Evolutionary conservation across 441 rosid species (phyloP).

Genomic region (Viola pubescens): DNA sequence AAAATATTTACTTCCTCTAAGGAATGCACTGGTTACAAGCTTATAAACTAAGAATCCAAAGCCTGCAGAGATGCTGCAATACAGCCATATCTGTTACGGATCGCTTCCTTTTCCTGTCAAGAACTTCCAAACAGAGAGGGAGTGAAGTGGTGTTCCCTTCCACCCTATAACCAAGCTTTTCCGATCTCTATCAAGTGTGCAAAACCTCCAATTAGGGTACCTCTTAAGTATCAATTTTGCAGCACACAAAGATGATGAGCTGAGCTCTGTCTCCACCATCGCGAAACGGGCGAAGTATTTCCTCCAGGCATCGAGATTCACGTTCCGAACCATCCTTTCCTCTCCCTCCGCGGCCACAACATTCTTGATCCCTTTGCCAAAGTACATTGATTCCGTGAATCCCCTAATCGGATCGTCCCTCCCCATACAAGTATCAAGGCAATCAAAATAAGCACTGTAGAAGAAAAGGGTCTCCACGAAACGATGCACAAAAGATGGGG

Average conservation of each 20-base stretch:
- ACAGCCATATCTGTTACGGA: too few species aligned
- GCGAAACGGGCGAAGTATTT: conserved; percentile 5
- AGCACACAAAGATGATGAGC: conserved; percentile 9
- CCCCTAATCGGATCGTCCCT: neutral
- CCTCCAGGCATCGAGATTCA: conserved; percentile 16
- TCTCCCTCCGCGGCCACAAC: conserved; percentile 8
- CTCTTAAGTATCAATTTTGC: neutral
- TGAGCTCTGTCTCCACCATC: conserved; percentile 12
- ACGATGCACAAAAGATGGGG: conserved; percentile 9
- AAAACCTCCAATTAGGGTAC: conserved; percentile 1
- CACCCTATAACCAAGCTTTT: conserved; percentile 11
- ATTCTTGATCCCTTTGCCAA: conserved; percentile 2
- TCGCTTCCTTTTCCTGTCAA: too few species aligned
- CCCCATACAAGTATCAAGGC: conserved; percentile 10
- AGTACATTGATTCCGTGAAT: conserved; percentile 2
- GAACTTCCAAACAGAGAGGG: conserved; percentile 16
- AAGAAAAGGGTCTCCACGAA: conserved; percentile 16
- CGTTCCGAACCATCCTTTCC: conserved; percentile 4
- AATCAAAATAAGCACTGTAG: conserved; percentile 15
- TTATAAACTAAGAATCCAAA: too few species aligned
- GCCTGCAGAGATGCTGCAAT: too few species aligned
- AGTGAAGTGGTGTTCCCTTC: conserved; percentile 15
- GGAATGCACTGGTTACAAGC: too few species aligned
- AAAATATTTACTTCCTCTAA: too few species aligned
- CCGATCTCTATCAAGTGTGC: conserved; percentile 4